Evolutionary conservation across 208 protist genomes (phyloP).

Genomic region (Acanthamoeba sp.): DNA sequence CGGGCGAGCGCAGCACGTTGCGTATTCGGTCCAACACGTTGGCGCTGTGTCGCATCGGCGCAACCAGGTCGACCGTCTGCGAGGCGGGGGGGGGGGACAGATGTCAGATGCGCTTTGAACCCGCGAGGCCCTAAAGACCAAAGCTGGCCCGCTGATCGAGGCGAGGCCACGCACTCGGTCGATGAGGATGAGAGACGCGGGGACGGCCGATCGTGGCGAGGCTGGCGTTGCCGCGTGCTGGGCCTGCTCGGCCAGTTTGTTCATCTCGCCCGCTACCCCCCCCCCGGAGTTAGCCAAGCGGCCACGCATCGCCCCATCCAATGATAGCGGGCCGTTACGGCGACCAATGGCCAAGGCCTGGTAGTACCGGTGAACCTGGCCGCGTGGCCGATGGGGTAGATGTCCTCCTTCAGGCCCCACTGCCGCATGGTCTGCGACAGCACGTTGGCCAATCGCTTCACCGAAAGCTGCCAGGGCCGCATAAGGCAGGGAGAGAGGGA

Average conservation of each 20-base stretch:
- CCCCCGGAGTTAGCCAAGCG: too few relatives aligned
- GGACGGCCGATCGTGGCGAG: background rate
- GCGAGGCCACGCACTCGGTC: background rate
- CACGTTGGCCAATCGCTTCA: conserved; percentile 41
- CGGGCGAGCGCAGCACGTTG: background rate
- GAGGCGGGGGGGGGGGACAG: too few relatives aligned
- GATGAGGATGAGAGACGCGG: background rate
- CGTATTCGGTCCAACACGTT: conserved; percentile 7
- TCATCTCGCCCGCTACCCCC: conserved; percentile 4
- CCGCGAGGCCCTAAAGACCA: too few relatives aligned
- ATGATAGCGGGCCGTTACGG: too few relatives aligned
- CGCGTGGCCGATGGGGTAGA: conserved; percentile 8
- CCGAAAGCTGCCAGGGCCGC: background rate
- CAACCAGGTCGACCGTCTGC: background rate
- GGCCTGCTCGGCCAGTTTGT: conserved; percentile 2
- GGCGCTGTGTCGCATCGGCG: conserved; percentile 7
- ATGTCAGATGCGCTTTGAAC: background rate
- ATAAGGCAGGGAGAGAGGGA: too few relatives aligned
- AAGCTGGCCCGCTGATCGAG: too few relatives aligned
- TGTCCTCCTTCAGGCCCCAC: conserved; percentile 20
- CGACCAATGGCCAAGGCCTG: too few relatives aligned
- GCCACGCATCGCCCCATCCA: too few relatives aligned
- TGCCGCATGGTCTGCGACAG: conserved; percentile 43
- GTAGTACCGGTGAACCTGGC: background rate
- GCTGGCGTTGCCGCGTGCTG: background rate